Conservation (phyloP, 2,329 filamentous ascomycete genomes). For the Penicillium sp. region DNA sequence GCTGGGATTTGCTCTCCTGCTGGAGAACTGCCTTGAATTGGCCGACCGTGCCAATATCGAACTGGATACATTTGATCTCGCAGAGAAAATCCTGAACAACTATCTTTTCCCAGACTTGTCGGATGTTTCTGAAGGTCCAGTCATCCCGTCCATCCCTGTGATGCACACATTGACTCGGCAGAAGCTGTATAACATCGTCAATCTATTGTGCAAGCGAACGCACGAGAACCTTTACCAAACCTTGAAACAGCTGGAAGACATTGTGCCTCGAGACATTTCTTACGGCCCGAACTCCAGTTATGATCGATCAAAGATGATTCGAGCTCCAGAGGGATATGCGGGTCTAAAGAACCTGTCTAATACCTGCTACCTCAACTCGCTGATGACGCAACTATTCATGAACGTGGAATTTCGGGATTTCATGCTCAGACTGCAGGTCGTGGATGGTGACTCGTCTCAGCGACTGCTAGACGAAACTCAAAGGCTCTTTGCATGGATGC, state of each 20-base stretch:
- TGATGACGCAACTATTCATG: slow-evolving; percentile 95
- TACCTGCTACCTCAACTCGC: slow-evolving; percentile 95
- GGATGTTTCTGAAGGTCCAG: slow-evolving; percentile 24
- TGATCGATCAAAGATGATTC: slow-evolving; percentile 67
- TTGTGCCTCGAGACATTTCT: slow-evolving; percentile 52
- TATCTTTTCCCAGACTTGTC: slow-evolving; percentile 65
- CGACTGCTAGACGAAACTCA: slow-evolving; percentile 74
- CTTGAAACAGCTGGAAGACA: slow-evolving; percentile 51
- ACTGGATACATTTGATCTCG: slow-evolving; percentile 41
- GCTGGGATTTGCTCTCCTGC: slow-evolving; percentile 43
- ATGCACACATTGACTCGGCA: slow-evolving; percentile 58
- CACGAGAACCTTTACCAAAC: slow-evolving; percentile 51
- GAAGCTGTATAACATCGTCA: slow-evolving; percentile 62
- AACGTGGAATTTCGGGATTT: slow-evolving; percentile 84
- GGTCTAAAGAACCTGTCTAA: slow-evolving; percentile 91
- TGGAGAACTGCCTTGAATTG: slow-evolving; percentile 44
- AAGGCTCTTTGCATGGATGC: slow-evolving; percentile 79
- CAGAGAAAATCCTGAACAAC: slow-evolving; percentile 58
- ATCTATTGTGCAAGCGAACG: slow-evolving; percentile 53
- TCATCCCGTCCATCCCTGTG: slow-evolving; percentile 45
- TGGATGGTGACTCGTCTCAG: slow-evolving; percentile 58
- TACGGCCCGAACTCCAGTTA: slow-evolving; percentile 49
- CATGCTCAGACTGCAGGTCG: slow-evolving; percentile 65
- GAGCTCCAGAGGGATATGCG: slow-evolving; percentile 77
- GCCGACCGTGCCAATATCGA: slow-evolving; percentile 33